Base-by-base conservation (phyloP, 306 rosid species). In the Acmispon strigosus region DNA sequence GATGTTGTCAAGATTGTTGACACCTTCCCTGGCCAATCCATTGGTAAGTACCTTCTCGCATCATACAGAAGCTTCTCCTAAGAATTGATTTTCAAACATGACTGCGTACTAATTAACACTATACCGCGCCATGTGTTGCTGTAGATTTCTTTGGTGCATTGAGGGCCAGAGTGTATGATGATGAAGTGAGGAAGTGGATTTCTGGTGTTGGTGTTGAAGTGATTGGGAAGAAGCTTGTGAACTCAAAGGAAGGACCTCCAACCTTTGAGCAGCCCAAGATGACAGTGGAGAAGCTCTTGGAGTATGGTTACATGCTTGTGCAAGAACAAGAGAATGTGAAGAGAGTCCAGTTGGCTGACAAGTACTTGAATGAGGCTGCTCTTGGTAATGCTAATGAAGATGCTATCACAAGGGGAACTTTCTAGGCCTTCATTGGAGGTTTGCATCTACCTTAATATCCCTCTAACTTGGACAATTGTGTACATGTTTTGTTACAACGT, bases 21-120 rank as follows among this genome's bases (percentile, higher is more conserved):
- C 88, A 76, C 90, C 60, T 90, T 90, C 93, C 98, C 98, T 0
- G 98, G 98, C 19, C 98, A 93, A 81, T 93, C 98, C 77, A 93
- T 93, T 10, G 98, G 98, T 89, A 37, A 69, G 37, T 32, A 32
- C 37, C 34, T 4, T 32, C 8, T 3, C 1, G 27, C 3, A 22
- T 22, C 27, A 22, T 1, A 32, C 8, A 6, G 4, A 27, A 27
- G 4, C 32, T 27, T 27, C 2, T 27, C 3, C 32, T 27, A 27
- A 32, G 37, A 32, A 32, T 32, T 32, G 37, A 6, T 32, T 27
- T 32, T 32, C 32, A 3, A 32, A 32, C 8, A 32, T 32, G 5
- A 27, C 34, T 2, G 5, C 4, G 5, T 27, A 27, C 34, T 27
- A 27, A 36, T 7, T 36, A 39, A 39, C 43, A 39, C 43, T 48